Percentiles rank a stretch among this genome's conserved stretches.
Conservation (phyloP, 805 yeast genomes). For the Metschnikowia proteae region DNA sequence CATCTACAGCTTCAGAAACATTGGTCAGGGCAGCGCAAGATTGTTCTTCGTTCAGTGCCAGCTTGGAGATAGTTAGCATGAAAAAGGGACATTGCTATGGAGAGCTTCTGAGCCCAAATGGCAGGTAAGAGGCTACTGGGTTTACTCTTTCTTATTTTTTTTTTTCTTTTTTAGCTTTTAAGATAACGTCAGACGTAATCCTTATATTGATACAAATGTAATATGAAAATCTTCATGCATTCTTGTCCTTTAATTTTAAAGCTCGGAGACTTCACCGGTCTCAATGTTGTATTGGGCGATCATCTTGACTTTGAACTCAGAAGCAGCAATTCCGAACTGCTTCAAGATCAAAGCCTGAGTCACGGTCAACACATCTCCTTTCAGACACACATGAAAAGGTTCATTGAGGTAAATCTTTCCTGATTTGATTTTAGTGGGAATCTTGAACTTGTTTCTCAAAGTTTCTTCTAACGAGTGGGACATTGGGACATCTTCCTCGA, state of each 20-base stretch:
- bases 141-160: background rate
- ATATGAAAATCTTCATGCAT: background rate
- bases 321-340: slow-evolving; percentile 92
- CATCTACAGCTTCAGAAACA: slow-evolving; percentile 63
- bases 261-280: slow-evolving; percentile 26
- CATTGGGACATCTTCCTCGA: slow-evolving; percentile 94
- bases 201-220: background rate
- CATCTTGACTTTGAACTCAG: slow-evolving; percentile 80
- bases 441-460: slow-evolving; percentile 79
- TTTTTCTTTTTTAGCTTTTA: background rate
- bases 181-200: background rate
- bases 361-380: slow-evolving; percentile 80
- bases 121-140: background rate
- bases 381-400: slow-evolving; percentile 74
- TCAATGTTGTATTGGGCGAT: slow-evolving; percentile 78
- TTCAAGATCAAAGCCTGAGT: slow-evolving; percentile 88
- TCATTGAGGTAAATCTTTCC: slow-evolving; percentile 81
- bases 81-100: background rate
- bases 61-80: background rate
- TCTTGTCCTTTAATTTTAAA: slow-evolving; percentile 5
- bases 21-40: slow-evolving; percentile 53
- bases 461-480: slow-evolving; percentile 94
- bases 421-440: slow-evolving; percentile 84
- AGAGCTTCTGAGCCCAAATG: background rate
- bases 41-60: slow-evolving; percentile 75